Conservation (phyloP, 2,329 filamentous ascomycete species). For the Fonsecaea pugnacius region DNA sequence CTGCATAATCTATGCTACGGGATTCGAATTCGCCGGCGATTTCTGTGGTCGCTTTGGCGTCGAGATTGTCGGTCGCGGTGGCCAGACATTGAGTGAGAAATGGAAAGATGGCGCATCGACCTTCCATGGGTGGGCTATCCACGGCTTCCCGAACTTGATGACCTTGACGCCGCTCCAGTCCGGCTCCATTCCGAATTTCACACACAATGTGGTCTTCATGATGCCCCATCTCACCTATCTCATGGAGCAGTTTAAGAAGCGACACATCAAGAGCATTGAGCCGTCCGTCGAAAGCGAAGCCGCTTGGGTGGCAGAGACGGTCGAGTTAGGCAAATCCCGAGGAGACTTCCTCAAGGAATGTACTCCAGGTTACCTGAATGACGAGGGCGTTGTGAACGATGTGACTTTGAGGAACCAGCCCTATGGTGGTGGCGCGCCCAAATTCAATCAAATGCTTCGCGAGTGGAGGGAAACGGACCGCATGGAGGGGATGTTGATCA, state of each 20-base stretch:
- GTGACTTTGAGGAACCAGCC: slow-evolving; percentile 1
- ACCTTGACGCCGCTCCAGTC: slow-evolving; percentile 20
- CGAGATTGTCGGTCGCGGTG: slow-evolving; percentile 38
- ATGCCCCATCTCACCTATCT: slow-evolving; percentile 22
- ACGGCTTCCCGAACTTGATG: slow-evolving; percentile 29
- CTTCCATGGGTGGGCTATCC: slow-evolving; percentile 23
- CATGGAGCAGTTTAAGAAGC: slow-evolving; percentile 17
- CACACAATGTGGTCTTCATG: slow-evolving; percentile 18
- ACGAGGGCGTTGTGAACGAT: slow-evolving; percentile 20
- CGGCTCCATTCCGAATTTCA: slow-evolving; percentile 21
- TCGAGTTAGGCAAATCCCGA: slow-evolving; percentile 12
- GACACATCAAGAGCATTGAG: slow-evolving; percentile 22
- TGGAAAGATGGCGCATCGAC: slow-evolving; percentile 33
- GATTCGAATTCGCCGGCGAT: too few relatives aligned
- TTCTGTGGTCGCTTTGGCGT: slow-evolving; percentile 24
- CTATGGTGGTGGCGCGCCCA: slow-evolving; percentile 21
- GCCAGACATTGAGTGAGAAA: slow-evolving; percentile 34
- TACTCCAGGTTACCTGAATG: slow-evolving; percentile 30
- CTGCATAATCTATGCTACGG: too few relatives aligned
- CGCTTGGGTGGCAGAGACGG: slow-evolving; percentile 24
- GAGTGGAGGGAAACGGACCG: slow-evolving; percentile 21
- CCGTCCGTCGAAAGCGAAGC: slow-evolving; percentile 24
- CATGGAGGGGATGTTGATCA: slow-evolving; percentile 17
- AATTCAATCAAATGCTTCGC: slow-evolving; percentile 21
- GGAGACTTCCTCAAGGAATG: slow-evolving; percentile 22